A percentile compares a stretch with the other conserved stretches of the same genome.
phyloP scores from a whole-genome alignment of 1,284 basidiomycete genomes.

The Trichosporon sp. region DNA sequence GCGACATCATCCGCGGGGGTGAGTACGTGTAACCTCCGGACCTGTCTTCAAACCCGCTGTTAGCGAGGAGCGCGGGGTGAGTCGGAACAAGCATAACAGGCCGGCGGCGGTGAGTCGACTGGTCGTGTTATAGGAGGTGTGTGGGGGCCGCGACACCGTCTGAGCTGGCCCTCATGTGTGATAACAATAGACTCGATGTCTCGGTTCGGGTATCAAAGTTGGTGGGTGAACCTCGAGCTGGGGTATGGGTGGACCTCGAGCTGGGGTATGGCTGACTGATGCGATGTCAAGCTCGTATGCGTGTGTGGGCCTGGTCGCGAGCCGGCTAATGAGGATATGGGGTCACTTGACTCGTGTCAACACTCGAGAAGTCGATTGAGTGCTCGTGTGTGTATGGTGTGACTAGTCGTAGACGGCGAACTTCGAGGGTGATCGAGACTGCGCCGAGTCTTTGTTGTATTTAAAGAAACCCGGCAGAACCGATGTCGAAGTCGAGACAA shows the following conservation, averaged over 20 bases:
- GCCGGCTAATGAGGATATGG: not conserved
- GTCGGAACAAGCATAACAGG: not conserved
- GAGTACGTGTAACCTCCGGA: not conserved
- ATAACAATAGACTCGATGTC: conserved; percentile 11
- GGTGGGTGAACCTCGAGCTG: not conserved
- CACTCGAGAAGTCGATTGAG: not conserved
- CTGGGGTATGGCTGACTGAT: not conserved
- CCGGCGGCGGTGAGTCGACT: not conserved
- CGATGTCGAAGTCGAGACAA: not conserved
- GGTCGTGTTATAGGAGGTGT: not conserved
- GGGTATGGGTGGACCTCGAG: not conserved
- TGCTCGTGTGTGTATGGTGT: not conserved
- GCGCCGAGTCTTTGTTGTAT: not conserved
- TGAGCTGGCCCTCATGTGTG: not conserved
- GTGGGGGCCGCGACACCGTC: not conserved
- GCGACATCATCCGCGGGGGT: not conserved
- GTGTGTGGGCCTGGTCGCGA: not conserved
- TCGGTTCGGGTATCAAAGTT: not conserved
- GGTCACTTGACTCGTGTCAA: not conserved
- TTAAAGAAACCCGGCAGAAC: not conserved
- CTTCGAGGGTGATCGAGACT: not conserved
- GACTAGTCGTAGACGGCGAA: not conserved
- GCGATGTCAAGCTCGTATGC: not conserved
- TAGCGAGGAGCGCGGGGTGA: not conserved
- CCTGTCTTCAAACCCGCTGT: not conserved